These are phyloP conservation scores for Effrenium voratum DNA, from an alignment of 73 alveolate species.

Conservation along the genomic window DNA sequence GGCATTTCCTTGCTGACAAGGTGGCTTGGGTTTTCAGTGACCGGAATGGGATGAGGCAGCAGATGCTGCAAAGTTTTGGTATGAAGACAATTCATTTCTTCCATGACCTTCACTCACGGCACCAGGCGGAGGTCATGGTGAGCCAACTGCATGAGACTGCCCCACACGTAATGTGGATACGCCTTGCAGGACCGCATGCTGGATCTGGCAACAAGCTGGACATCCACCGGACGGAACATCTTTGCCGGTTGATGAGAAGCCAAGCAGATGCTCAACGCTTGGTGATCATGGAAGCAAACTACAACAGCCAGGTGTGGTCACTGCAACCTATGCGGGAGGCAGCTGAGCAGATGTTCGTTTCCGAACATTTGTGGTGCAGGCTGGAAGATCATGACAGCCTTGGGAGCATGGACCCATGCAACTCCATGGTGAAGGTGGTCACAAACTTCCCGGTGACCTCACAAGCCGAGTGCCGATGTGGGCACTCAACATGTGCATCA, in stretches of 20 bases:
- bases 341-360: background rate
- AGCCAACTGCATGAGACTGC: background rate
- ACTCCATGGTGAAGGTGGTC: background rate
- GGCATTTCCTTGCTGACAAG: background rate
- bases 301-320: slow-evolving; percentile 40
- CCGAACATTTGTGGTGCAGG: background rate
- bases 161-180: background rate
- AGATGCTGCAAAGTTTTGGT: background rate
- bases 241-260: background rate
- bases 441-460: background rate
- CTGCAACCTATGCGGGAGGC: background rate
- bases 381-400: background rate
- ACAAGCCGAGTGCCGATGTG: background rate
- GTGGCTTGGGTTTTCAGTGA: slow-evolving; percentile 13
- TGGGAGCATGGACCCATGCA: background rate
- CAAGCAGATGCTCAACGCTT: background rate
- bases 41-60: slow-evolving; percentile 13
- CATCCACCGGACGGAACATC: slow-evolving; percentile 13
- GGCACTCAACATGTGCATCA: background rate
- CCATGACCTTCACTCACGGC: slow-evolving; percentile 2
- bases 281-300: slow-evolving; percentile 27
- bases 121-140: background rate
- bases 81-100: background rate
- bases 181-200: slow-evolving; percentile 60
- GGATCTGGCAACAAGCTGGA: slow-evolving; percentile 52